Evolutionary conservation across 345 rosid genomes (phyloP).

Genomic region (Acer saccharum): DNA sequence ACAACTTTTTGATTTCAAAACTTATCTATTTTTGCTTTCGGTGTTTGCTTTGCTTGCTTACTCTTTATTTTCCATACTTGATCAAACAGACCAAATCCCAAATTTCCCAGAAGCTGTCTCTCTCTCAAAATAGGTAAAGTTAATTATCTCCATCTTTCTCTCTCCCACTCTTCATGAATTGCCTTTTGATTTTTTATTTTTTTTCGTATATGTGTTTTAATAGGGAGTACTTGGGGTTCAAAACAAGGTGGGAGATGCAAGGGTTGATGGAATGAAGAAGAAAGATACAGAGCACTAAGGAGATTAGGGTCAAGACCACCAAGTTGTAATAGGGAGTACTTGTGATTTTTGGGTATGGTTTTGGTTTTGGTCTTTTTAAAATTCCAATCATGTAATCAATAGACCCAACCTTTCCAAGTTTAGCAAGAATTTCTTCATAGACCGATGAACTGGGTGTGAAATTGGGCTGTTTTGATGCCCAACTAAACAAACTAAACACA

Average conservation of each 20-base stretch:
- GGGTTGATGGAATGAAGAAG: slow-evolving; percentile 2
- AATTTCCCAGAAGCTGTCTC: slow-evolving; percentile 1
- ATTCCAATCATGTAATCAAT: slow-evolving; percentile 62
- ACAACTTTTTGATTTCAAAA: background rate
- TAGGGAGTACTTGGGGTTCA: slow-evolving; percentile 1
- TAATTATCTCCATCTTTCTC: too few species aligned
- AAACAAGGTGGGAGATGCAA: background rate
- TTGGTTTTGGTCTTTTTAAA: slow-evolving; percentile 15
- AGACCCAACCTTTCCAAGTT: slow-evolving; percentile 67
- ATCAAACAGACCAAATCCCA: slow-evolving; percentile 1
- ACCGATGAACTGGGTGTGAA: slow-evolving; percentile 55
- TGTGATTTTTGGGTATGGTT: too few species aligned
- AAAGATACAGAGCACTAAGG: slow-evolving; percentile 15
- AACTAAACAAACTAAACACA: slow-evolving; percentile 59
- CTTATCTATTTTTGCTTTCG: background rate
- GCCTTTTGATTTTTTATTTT: background rate
- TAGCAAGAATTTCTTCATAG: slow-evolving; percentile 68
- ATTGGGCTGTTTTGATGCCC: slow-evolving; percentile 79
- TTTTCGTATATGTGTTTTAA: background rate
- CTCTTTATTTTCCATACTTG: background rate
- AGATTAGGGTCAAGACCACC: slow-evolving; percentile 42
- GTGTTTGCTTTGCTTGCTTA: background rate
- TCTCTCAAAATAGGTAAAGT: slow-evolving; percentile 9
- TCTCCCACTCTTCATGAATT: background rate
- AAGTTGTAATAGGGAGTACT: slow-evolving; percentile 7